Base-by-base conservation (phyloP, 2,329 filamentous ascomycete species). In the Penicillium sp. region DNA sequence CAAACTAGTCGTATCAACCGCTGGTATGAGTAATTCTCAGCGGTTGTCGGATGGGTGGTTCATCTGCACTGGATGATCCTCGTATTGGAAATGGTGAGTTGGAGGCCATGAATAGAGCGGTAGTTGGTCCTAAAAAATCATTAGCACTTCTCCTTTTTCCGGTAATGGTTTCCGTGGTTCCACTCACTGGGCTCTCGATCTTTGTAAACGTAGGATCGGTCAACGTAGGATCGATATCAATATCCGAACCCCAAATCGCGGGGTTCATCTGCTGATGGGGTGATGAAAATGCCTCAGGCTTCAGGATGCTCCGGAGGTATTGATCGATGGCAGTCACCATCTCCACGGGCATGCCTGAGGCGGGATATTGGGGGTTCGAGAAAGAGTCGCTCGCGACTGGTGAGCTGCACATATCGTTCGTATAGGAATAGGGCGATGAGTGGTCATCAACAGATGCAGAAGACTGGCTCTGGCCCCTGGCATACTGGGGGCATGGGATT, bases 291-390 rank as follows among this genome's bases (percentile, higher is more conserved):
- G 44, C 54, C 9, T 54, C 51, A 0, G 51, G 46, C 35, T 46
- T 54, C n/a, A 55, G 15, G 4, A 57, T 50, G 18, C 44, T 55
- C 18, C 55, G 55, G 4, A 57, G 37, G 2, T 57, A 57, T 41
- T 50, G 37, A 34, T 57, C 51, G 12, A 57, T 50, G 65, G 37
- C 49, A 16, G 48, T 42, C 3, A 42, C 37, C 48, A 47, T 44
- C 9, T 52, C 53, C 5, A 42, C 48, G 1, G 53, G 49, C 21
- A 55, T 52, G 23, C 41, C 48, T 1, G 49, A 37, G 1, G 41
- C 35, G 18, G 53, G 53, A 3, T 52, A 55, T 29, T 47, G 53
- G 10, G 41, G 15, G 15, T 27, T 34, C 2, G 18, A n/a, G n/a
- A 52, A 52, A 15, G 48, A 35, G 4, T 55, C 53, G 29, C 12